A percentile compares a stretch with the other conserved stretches of the same genome.
These are phyloP conservation scores for Saccharomyces hybrid DNA, from an alignment of 1,139 yeast genomes.

Conservation along the genomic window DNA sequence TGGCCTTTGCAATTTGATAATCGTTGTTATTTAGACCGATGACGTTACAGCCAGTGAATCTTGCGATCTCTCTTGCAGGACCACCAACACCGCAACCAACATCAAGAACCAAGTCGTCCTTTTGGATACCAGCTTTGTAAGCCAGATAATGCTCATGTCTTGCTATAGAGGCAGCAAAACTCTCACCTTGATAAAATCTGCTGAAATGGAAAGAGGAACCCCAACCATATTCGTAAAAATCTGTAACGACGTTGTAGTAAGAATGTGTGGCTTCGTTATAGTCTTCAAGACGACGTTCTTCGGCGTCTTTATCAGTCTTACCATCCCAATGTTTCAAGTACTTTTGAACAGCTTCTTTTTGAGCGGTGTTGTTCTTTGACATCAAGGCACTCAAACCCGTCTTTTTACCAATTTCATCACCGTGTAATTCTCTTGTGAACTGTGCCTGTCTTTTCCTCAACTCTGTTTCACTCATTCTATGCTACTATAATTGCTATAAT, in stretches of 20 bases:
- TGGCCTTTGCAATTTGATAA: conserved; percentile 92
- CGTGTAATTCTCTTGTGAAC: conserved; percentile 83
- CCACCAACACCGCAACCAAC: conserved; percentile 99
- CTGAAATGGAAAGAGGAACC: conserved; percentile 98
- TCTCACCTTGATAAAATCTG: conserved; percentile 87
- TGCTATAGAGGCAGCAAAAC: conserved; percentile 90
- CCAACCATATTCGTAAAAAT: conserved; percentile 98
- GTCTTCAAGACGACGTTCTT: conserved; percentile 67
- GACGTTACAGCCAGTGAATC: conserved; percentile 82
- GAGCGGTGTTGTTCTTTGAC: conserved; percentile 70
- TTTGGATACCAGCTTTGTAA: conserved; percentile 68
- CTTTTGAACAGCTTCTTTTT: conserved; percentile 75
- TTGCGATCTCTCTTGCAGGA: conserved; percentile 91
- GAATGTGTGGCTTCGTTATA: conserved; percentile 90
- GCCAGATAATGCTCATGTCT: conserved; percentile 97
- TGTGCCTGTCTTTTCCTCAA: conserved; percentile 40
- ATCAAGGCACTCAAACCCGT: conserved; percentile 73
- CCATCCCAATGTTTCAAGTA: conserved; percentile 97
- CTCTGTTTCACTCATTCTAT: conserved; percentile 22
- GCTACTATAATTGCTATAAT: conserved; percentile 2
- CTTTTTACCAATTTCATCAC: conserved; percentile 54
- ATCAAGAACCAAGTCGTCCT: conserved; percentile 82
- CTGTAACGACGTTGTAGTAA: conserved; percentile 94
- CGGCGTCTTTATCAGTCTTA: conserved; percentile 66
- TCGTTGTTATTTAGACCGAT: conserved; percentile 95